These are phyloP conservation scores for Ogataea ganodermae DNA, from an alignment of 805 yeast genomes.

Conservation along the genomic window DNA sequence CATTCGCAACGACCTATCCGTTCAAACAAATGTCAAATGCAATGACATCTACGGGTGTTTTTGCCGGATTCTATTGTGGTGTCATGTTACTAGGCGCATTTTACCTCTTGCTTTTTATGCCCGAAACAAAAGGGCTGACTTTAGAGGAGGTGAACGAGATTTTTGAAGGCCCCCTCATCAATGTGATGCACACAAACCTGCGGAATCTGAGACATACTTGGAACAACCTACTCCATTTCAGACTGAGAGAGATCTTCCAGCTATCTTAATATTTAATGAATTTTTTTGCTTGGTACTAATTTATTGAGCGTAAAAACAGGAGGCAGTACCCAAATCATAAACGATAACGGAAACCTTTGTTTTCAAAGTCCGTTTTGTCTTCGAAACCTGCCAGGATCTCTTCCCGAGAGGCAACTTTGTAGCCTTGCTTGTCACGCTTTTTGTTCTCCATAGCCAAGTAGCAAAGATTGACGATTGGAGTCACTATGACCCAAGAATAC, in stretches of 20 bases:
- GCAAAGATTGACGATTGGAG: constrained; percentile 17
- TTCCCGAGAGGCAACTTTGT: constrained; percentile 30
- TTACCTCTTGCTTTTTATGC: constrained; percentile 59
- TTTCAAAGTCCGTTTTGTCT: constrained; percentile 35
- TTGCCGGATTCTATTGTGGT: constrained; percentile 68
- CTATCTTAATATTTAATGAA: too few relatives aligned
- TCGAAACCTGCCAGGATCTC: constrained; percentile 34
- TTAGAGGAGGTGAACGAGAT: constrained; percentile 75
- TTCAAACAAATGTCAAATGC: constrained; percentile 69
- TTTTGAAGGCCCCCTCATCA: constrained; percentile 44
- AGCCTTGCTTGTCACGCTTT: constrained; percentile 39
- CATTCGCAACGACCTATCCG: constrained; percentile 65
- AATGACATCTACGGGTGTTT: constrained; percentile 59
- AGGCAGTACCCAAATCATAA: too few relatives aligned
- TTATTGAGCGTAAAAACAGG: too few relatives aligned
- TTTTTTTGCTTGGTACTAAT: too few relatives aligned
- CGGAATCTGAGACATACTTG: constrained; percentile 13
- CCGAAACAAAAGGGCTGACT: constrained; percentile 75
- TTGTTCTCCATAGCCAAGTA: constrained; percentile 40
- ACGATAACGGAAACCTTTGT: constrained; percentile 30
- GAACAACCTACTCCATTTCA: constrained; percentile 12
- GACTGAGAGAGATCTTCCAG: constrained; percentile 11
- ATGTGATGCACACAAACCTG: constrained; percentile 12
- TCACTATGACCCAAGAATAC: constrained; percentile 6
- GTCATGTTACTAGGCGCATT: constrained; percentile 56